phyloP scores from a whole-genome alignment of 2,329 filamentous ascomycete species.

The Aspergillus sp. region DNA sequence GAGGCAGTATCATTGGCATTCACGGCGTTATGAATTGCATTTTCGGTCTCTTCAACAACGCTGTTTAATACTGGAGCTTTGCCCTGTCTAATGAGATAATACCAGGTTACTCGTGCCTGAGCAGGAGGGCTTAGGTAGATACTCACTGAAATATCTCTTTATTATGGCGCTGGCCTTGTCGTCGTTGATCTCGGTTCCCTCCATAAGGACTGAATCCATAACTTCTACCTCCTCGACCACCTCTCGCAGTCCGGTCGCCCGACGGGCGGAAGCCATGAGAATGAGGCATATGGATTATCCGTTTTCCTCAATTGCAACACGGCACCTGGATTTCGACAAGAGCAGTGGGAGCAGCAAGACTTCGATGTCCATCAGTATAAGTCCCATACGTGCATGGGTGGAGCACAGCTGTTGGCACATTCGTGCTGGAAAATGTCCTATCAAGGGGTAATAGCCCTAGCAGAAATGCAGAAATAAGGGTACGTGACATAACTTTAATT shows the following conservation, averaged over 20 bases:
- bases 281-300: background rate
- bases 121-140: background rate
- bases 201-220: background rate
- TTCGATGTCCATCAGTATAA: no score
- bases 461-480: background rate
- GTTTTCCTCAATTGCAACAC: background rate
- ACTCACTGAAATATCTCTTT: background rate
- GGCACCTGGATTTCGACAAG: no score
- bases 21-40: background rate
- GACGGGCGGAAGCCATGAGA: background rate
- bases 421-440: no score
- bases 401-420: no score
- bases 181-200: background rate
- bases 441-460: no score
- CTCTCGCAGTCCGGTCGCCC: background rate
- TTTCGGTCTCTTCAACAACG: background rate
- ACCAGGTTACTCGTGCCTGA: background rate
- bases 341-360: no score
- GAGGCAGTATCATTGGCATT: background rate
- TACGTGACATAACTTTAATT: background rate
- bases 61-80: background rate
- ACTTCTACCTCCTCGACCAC: background rate
- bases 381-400: no score
- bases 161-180: background rate
- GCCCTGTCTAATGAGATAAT: background rate